Evolutionary conservation across 495 filamentous ascomycete genomes (phyloP).

Genomic region (Pyronema omphalodes): DNA sequence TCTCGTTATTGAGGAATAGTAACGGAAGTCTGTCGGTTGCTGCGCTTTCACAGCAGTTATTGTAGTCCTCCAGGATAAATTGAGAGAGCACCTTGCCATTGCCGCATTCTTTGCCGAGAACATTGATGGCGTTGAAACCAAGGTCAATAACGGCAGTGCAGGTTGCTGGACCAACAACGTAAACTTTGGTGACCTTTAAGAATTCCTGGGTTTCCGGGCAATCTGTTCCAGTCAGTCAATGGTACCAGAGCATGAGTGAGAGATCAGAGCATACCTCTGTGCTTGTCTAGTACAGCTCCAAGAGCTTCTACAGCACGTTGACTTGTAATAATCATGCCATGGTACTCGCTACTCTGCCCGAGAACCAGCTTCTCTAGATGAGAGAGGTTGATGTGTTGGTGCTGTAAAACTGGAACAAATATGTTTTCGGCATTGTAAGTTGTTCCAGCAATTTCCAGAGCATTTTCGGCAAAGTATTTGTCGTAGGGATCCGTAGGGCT

Average conservation of each 20-base stretch:
- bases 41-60: slow-evolving; percentile 13
- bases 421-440: slow-evolving; percentile 36
- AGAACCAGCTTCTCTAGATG: slow-evolving; percentile 30
- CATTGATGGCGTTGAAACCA: slow-evolving; percentile 27
- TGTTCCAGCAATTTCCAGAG: slow-evolving; percentile 23
- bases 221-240: too few relatives aligned
- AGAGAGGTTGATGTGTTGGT: slow-evolving; percentile 39
- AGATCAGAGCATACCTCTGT: slow-evolving; percentile 26
- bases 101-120: slow-evolving; percentile 61
- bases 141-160: slow-evolving; percentile 35
- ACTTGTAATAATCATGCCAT: slow-evolving; percentile 80
- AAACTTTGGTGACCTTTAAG: slow-evolving; percentile 25
- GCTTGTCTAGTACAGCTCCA: slow-evolving; percentile 39
- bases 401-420: slow-evolving; percentile 74
- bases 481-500: slow-evolving; percentile 61
- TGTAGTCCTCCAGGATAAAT: slow-evolving; percentile 59
- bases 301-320: slow-evolving; percentile 88
- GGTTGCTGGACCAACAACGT: slow-evolving; percentile 87
- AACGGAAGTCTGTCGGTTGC: slow-evolving; percentile 31
- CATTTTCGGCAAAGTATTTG: slow-evolving; percentile 41
- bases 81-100: slow-evolving; percentile 61
- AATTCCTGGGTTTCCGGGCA: slow-evolving; percentile 3
- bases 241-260: not conserved
- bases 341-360: slow-evolving; percentile 34
- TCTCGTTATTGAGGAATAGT: slow-evolving; percentile 75